A percentile compares a stretch with the other conserved stretches of the same genome.
Evolutionary conservation across 768 basidiomycete species (phyloP).

Genomic region (Kwoniella shandongensis): DNA sequence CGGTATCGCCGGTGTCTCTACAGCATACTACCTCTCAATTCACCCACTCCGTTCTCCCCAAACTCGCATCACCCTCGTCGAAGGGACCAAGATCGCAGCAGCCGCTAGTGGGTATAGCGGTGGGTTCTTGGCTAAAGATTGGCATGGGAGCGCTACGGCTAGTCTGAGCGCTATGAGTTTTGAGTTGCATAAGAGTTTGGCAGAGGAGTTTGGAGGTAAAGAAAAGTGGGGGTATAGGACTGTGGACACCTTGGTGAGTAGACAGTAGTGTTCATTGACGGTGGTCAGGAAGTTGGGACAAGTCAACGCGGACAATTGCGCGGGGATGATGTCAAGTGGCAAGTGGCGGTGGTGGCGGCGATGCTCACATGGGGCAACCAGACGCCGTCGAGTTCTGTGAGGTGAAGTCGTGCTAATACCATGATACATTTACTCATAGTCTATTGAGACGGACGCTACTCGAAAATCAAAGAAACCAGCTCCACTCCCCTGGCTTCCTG

Average conservation of each 20-base stretch:
- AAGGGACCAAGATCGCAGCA: conserved; percentile 69
- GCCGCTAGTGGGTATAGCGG: conserved; percentile 55
- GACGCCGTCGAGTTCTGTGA: no score
- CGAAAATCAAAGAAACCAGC: conserved; percentile 27
- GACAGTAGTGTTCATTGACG: no score
- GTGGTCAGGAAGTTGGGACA: no score
- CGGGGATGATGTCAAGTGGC: no score
- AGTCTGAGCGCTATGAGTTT: conserved; percentile 68
- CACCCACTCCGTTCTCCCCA: conserved; percentile 38
- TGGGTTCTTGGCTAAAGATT: conserved; percentile 70
- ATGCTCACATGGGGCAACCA: no score
- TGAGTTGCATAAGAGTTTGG: conserved; percentile 70
- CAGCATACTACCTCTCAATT: conserved; percentile 71
- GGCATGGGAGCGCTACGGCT: conserved; percentile 60
- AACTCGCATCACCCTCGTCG: conserved; percentile 64
- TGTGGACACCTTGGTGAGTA: conserved; percentile 56
- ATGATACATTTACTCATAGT: conserved; percentile 31
- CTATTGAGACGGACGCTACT: conserved; percentile 41
- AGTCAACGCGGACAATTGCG: no score
- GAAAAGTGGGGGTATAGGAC: conserved; percentile 81
- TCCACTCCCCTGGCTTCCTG: conserved; percentile 44
- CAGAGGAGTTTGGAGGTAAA: conserved; percentile 66
- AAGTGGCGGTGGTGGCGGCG: no score
- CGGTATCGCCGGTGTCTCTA: conserved; percentile 81
- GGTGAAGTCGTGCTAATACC: no score